Base-by-base conservation (phyloP, 148 eudicot species). In the Arbutus unedo region DNA sequence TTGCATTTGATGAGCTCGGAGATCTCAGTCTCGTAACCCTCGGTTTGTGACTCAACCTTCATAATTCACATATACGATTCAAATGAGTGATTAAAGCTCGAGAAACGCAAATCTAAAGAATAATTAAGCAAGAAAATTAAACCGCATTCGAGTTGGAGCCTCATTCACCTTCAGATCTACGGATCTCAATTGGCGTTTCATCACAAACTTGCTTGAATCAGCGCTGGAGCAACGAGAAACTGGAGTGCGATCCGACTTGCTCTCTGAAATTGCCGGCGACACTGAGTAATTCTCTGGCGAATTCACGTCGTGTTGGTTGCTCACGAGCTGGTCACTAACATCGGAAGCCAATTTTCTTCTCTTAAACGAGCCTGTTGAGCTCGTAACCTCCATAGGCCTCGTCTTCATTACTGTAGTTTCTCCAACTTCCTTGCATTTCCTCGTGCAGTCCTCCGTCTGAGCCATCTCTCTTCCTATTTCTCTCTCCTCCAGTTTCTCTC, bases 151-250 rank as follows among this genome's bases (percentile, higher is more conserved):
- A 10, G 8, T 64, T 25, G 23, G 15, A 25, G 25, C 71, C 0
- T 4, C 43, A 25, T 4, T 45, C 77, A 88, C 90, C 88, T 88
- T 81, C 81, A 84, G 88, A 88, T 86, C 90, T 80, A 79, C 31
- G 21, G 83, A 82, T 76, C 60, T 48, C 62, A 38, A 44, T 60
- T 54, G 77, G 16, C 19, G 31, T 50, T 83, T 11, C 3, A 3
- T 79, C 7, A 3, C 43, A 6, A 44, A 21, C 55, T 81, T 43
- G 78, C 70, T 73, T 3, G 68, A 81, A 38, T 72, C 78, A 57
- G 77, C 51, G 48, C 59, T 59, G 5, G 81, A 81, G 73, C 81
- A 76, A 23, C 14, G 31, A 81, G 75, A 76, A 50, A 76, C 47
- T 76, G 81, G 25, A 60, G 64, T 50, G 48, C 18, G 82, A 76